phyloP scores from a whole-genome alignment of 176 grass and related monocot genomes.

The Panicum miliaceum region DNA sequence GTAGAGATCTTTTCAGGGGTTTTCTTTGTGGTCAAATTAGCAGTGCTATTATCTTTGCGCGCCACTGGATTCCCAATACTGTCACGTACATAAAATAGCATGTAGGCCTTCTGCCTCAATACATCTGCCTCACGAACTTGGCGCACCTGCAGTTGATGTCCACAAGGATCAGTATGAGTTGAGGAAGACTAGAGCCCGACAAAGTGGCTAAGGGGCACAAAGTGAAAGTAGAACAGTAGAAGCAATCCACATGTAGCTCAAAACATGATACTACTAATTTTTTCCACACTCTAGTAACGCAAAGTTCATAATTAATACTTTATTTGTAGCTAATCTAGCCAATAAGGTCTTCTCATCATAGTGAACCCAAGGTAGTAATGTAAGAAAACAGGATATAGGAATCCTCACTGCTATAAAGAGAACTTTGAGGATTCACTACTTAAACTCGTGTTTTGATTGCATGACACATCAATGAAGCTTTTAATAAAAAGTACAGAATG shows the following conservation, averaged over 20 bases:
- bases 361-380: background rate
- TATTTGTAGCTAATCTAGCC: constrained; percentile 18
- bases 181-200: background rate
- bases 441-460: background rate
- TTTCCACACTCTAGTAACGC: background rate
- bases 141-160: constrained; percentile 67
- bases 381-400: background rate
- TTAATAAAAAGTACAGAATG: background rate
- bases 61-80: constrained; percentile 51
- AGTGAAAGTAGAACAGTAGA: constrained; percentile 5
- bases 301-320: background rate
- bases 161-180: constrained; percentile 24
- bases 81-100: constrained; percentile 97
- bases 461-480: background rate
- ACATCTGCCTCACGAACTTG: constrained; percentile 92
- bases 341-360: background rate
- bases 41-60: constrained; percentile 42
- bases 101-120: constrained; percentile 88
- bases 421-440: constrained; percentile 6
- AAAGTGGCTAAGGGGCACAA: background rate
- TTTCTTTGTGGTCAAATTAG: constrained; percentile 54
- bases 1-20: constrained; percentile 37
- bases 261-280: background rate
- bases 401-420: background rate
- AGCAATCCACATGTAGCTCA: background rate